Percentiles rank a stretch among this genome's conserved stretches.
These are phyloP conservation scores for Polyplosphaeria fusca DNA, from an alignment of 495 filamentous ascomycete genomes.

Conservation along the genomic window DNA sequence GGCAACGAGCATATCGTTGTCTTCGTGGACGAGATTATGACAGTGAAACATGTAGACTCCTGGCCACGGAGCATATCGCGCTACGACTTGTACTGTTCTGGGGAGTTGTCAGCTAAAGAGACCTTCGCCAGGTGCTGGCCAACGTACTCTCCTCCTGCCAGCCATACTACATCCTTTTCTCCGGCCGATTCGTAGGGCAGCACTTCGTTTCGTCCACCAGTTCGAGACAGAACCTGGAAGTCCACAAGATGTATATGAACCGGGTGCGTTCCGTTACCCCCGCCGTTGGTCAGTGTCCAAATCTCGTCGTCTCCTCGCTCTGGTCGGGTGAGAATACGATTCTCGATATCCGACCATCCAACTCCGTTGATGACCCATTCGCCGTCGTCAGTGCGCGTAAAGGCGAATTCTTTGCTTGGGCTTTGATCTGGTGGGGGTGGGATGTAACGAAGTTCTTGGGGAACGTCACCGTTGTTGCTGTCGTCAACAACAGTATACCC, in stretches of 20 bases:
- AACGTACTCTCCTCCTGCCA: conserved; percentile 50
- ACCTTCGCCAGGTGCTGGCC: no score
- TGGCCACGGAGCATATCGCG: no score
- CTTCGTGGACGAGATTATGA: conserved; percentile 60
- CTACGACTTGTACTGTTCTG: conserved; percentile 47
- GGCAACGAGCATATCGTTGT: conserved; percentile 60
- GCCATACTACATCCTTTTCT: conserved; percentile 54
- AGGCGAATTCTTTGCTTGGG: conserved; percentile 44
- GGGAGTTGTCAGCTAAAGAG: no score
- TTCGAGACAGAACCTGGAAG: conserved; percentile 50
- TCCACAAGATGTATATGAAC: conserved; percentile 61
- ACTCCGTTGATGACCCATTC: conserved; percentile 53
- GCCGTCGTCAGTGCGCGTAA: conserved; percentile 43
- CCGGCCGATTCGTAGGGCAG: conserved; percentile 49
- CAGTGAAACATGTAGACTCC: conserved; percentile 32
- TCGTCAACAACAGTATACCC: conserved; percentile 41
- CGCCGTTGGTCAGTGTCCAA: conserved; percentile 46
- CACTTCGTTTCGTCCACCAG: conserved; percentile 42
- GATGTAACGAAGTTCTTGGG: conserved; percentile 36
- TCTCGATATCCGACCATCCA: conserved; percentile 46
- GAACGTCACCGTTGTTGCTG: conserved; percentile 41
- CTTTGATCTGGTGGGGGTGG: conserved; percentile 33
- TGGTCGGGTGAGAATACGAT: conserved; percentile 51
- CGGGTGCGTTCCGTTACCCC: conserved; percentile 17
- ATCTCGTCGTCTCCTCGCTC: conserved; percentile 48